Conservation (phyloP, 2,329 filamentous ascomycete species). For the Golovinomyces cichoracearum region DNA sequence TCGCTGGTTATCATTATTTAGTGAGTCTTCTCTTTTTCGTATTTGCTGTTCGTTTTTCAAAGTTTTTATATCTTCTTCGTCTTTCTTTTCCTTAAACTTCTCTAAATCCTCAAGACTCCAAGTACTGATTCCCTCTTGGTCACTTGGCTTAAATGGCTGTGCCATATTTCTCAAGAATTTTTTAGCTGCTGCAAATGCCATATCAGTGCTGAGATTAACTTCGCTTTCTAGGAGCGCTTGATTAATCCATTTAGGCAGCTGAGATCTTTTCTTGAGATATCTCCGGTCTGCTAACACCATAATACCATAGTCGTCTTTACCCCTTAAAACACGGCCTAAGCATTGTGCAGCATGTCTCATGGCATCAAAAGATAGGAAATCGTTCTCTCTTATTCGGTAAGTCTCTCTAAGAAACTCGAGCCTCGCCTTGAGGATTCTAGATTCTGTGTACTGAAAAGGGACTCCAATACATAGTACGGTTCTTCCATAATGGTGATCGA, state of each 20-base stretch:
- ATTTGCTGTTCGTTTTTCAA: conserved; percentile 20
- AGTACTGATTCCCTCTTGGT: conserved; percentile 79
- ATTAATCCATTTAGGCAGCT: conserved; percentile 92
- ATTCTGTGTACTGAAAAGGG: conserved; percentile 97
- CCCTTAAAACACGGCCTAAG: conserved; percentile 72
- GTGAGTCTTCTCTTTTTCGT: not conserved
- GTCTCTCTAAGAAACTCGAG: conserved; percentile 92
- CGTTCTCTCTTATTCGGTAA: conserved; percentile 87
- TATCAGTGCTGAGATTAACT: conserved; percentile 78
- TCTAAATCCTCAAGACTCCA: conserved; percentile 66
- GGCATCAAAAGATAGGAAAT: conserved; percentile 93
- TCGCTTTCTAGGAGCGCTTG: conserved; percentile 66
- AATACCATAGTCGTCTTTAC: conserved; percentile 98
- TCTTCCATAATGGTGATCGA: conserved; percentile 92
- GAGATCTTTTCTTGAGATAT: conserved; percentile 71
- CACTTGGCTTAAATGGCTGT: conserved; percentile 55
- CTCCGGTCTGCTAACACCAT: conserved; percentile 92
- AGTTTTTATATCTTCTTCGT: conserved; percentile 40
- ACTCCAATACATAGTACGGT: conserved; percentile 92
- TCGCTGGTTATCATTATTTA: not conserved
- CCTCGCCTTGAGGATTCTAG: conserved; percentile 79
- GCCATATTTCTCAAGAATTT: conserved; percentile 80
- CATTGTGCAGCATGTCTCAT: conserved; percentile 99
- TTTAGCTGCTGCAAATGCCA: conserved; percentile 72
- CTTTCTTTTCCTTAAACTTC: conserved; percentile 49